Conservation (phyloP, 768 basidiomycete species). For the Mycena venus region DNA sequence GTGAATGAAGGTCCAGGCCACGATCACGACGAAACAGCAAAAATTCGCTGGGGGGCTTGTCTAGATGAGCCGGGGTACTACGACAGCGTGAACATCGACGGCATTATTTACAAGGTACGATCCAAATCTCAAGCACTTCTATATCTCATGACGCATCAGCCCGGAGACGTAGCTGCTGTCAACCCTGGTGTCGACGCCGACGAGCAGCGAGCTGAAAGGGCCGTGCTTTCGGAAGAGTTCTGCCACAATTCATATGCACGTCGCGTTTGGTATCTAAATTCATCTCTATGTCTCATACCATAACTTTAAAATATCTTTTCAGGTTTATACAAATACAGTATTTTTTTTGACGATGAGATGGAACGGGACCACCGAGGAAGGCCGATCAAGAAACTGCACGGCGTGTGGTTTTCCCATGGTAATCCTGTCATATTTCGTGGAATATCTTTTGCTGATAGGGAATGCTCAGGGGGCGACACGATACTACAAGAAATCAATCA, state of each 20-base stretch:
- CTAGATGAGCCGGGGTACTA: neutral
- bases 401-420: slow-evolving; percentile 24
- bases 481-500: slow-evolving; percentile 12
- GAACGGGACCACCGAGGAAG: neutral
- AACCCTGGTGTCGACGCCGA: slow-evolving; percentile 7
- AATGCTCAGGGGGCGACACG: slow-evolving; percentile 7
- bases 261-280: slow-evolving; percentile 12
- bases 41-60: neutral
- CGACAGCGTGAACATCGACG: slow-evolving; percentile 1
- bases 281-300: neutral
- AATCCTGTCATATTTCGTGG: neutral
- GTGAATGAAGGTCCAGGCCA: neutral
- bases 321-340: slow-evolving; percentile 28
- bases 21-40: neutral
- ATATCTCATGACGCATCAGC: neutral
- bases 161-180: slow-evolving; percentile 23
- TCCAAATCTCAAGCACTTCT: neutral
- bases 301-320: neutral
- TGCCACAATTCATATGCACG: slow-evolving; percentile 22
- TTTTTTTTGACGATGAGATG: slow-evolving; percentile 3
- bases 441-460: neutral
- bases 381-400: slow-evolving; percentile 11
- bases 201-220: neutral
- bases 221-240: neutral
- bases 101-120: slow-evolving; percentile 1